Base-by-base conservation (phyloP, 164 flowering plant species). In the Vitis rupestris region DNA sequence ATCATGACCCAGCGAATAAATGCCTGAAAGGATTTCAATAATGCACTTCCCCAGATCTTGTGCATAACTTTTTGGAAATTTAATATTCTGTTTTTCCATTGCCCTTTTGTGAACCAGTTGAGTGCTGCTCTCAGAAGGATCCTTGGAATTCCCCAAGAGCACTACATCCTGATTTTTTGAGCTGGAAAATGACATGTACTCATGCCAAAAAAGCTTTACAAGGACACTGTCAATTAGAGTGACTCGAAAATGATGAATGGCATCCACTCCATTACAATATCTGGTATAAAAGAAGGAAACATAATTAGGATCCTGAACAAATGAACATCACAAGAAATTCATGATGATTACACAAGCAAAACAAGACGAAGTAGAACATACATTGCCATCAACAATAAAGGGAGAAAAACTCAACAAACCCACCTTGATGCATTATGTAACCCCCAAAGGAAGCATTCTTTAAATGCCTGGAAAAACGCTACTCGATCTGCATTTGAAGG, bases 361-460 rank as follows among this genome's bases (percentile, higher is more conserved):
- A 37, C 49, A 27, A 17, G 50, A 30, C 16, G 9, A 47, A 50
- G 11, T 6, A 56, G 7, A 54, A 63, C 14, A 52, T 14, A 7
- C 8, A 64, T n/a, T 5, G 17, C 50, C n/a, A 11, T 37, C 12
- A 67, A 59, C 44, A 9, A 27, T 1, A 23, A 23, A 23, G 27
- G 27, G 27, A 23, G 27, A 23, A 23, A 23, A 23, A 23, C 27
- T 23, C 27, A 23, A 23, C 17, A 62, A 19, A n/a, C 59, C 52
- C 51, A 94, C 99, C 99, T 91, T 60, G 90, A 74, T 71, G 89
- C 88, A 82, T 88, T 89, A 68, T 62, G 75, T 52, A 93, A 75
- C 54, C 53, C 85, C 97, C 97, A 93, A 61, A 89, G 76, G 66
- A 90, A 88, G 79, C 99, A 96, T 69, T 93, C 98, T 78, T 72